Evolutionary conservation across 2,329 filamentous ascomycete genomes (phyloP).

Genomic region (Pestalotiopsis sp.): DNA sequence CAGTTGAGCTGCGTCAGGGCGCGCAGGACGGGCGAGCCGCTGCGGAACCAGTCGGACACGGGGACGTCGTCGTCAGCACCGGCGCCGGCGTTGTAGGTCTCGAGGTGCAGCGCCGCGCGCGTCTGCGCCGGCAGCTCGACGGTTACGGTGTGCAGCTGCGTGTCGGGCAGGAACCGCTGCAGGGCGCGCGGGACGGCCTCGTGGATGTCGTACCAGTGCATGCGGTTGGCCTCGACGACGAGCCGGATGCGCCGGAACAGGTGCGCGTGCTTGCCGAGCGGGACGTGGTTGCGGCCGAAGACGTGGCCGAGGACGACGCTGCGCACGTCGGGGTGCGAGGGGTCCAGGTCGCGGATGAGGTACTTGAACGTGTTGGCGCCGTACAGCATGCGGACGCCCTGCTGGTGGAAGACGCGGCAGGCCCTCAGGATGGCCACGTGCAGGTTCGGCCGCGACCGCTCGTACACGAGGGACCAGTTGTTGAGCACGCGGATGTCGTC

Average conservation of each 20-base stretch:
- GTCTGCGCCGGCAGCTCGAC: slow-evolving; percentile 40
- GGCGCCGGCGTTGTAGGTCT: not conserved
- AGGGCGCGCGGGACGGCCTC: slow-evolving; percentile 37
- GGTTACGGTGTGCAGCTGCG: slow-evolving; percentile 42
- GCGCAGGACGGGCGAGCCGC: slow-evolving; percentile 26
- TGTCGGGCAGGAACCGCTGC: slow-evolving; percentile 32
- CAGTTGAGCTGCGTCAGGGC: slow-evolving; percentile 35
- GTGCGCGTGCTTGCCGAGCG: slow-evolving; percentile 37
- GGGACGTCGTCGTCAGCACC: slow-evolving; percentile 10
- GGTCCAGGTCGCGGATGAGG: slow-evolving; percentile 39
- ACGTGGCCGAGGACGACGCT: slow-evolving; percentile 24
- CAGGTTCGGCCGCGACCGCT: slow-evolving; percentile 29
- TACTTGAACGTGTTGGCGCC: slow-evolving; percentile 51
- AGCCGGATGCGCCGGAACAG: slow-evolving; percentile 44
- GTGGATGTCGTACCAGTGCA: slow-evolving; percentile 21
- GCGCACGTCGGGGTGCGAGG: slow-evolving; percentile 13
- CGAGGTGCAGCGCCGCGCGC: slow-evolving; percentile 11
- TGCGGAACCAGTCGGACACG: slow-evolving; percentile 38
- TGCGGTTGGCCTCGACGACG: slow-evolving; percentile 44
- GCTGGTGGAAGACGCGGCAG: slow-evolving; percentile 34
- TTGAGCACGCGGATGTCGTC: slow-evolving; percentile 32
- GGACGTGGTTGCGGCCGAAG: slow-evolving; percentile 28
- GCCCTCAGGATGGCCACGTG: slow-evolving; percentile 38
- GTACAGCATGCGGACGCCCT: slow-evolving; percentile 46
- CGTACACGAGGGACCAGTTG: slow-evolving; percentile 33